Percentiles rank a stretch among this genome's conserved stretches.
Conservation (phyloP, 1,139 yeast species). For the Blastobotrys apis region DNA sequence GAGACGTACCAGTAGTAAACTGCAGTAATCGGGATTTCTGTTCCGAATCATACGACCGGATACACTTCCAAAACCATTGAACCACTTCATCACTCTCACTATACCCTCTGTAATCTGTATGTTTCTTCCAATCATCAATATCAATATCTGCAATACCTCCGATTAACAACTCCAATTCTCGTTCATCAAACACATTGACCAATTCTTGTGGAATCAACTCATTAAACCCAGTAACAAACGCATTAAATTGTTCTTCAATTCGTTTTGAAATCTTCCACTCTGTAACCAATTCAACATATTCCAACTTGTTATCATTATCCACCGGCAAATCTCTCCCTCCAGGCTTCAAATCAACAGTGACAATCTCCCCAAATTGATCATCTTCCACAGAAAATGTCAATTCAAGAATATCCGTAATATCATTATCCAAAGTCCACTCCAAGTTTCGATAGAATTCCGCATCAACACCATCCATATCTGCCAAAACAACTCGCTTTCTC, state of each 20-base stretch:
- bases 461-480: conserved; percentile 98
- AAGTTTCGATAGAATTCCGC: conserved; percentile 92
- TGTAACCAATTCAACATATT: conserved; percentile 88
- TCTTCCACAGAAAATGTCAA: conserved; percentile 93
- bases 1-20: conserved; percentile 96
- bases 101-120: conserved; percentile 96
- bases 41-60: conserved; percentile 92
- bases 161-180: conserved; percentile 90
- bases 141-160: conserved; percentile 99
- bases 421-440: conserved; percentile 94
- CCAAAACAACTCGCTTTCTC: conserved; percentile 87
- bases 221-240: conserved; percentile 94
- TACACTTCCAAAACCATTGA: conserved; percentile 98
- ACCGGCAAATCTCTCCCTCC: conserved; percentile 86
- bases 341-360: conserved; percentile 84
- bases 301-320: conserved; percentile 89
- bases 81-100: conserved; percentile 94
- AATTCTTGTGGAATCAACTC: conserved; percentile 96
- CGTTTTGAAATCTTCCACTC: conserved; percentile 95
- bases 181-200: conserved; percentile 93
- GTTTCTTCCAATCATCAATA: conserved; percentile 97
- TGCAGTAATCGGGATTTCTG: conserved; percentile 93
- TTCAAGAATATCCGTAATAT: conserved; percentile 80
- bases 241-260: conserved; percentile 92
- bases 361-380: conserved; percentile 91